These are phyloP conservation scores for Metarhizium guizhouense DNA, from an alignment of 2,329 filamentous ascomycete genomes.

Conservation along the genomic window DNA sequence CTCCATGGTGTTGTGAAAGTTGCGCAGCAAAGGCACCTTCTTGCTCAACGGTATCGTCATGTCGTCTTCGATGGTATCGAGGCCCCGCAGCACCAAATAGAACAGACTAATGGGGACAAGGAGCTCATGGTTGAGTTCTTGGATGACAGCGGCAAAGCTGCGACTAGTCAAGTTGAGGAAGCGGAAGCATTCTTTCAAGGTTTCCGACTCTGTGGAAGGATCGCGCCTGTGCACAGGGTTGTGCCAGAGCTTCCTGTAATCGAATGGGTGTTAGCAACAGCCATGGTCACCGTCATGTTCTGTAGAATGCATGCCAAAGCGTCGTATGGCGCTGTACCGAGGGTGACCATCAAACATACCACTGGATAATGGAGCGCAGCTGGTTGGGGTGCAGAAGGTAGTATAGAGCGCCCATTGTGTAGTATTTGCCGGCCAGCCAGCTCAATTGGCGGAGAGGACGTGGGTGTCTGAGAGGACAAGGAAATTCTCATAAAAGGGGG, in stretches of 20 bases:
- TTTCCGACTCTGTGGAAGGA: conserved; percentile 61
- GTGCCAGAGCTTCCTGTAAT: conserved; percentile 85
- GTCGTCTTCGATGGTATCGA: conserved; percentile 99
- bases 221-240: conserved; percentile 84
- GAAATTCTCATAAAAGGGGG: not conserved
- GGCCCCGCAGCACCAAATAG: conserved; percentile 82
- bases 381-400: conserved; percentile 67
- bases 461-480: not conserved
- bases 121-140: conserved; percentile 91
- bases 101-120: conserved; percentile 84
- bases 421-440: conserved; percentile 6
- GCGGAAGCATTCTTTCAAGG: conserved; percentile 74
- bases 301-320: no score
- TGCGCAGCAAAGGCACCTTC: conserved; percentile 79
- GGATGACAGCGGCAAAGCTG: conserved; percentile 87
- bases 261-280: conserved; percentile 9
- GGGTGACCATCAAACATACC: conserved; percentile 41
- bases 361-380: conserved; percentile 79
- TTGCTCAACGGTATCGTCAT: conserved; percentile 76
- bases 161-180: conserved; percentile 83
- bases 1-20: conserved; percentile 72
- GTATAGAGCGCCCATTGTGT: conserved; percentile 58
- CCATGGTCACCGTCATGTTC: not conserved
- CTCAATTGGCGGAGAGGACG: not conserved
- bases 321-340: not conserved